Evolutionary conservation across 345 rosid species (phyloP), one percentile per base, ranked within the genome.

Genomic region (Arabis hirsuta): DNA sequence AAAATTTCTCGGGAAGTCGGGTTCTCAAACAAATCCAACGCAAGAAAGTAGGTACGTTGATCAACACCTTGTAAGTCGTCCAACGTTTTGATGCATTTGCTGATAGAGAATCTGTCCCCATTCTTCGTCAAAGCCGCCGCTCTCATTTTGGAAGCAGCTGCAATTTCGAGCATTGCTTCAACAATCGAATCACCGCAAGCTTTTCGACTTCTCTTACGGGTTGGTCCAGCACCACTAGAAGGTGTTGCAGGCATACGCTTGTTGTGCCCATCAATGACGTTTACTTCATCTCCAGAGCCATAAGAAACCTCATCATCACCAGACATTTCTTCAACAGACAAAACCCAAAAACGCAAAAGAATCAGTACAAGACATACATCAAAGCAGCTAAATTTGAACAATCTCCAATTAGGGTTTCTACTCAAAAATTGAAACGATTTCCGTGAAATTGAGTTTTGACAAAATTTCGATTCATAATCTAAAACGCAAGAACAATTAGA

Each of bases 101-200:
- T 88, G 16, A 90, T 87, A 8, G 96, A 90, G 82, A 85, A 88
- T 19, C 83, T 85, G 27, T 90, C 98, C 39, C 81, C 90, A 7
- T 76, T 87, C 82, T 82, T 90, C 59, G 82, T 70, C 56, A 88
- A 82, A 26, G 90, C 84, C 3, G 90, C 82, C 0, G 94, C 90
- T 84, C 96, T 86, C 90, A 82, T 81, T 72, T 86, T 87, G 1
- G 88, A 93, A 64, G 88, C 96, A 55, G 94, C 88, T 1, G 97
- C 97, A 31, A 93, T 93, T 78, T 88, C 94, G 5, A 90, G 84
- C 96, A 88, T 90, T 14, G 97, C 98, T 51, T 93, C 98, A 32
- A 87, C 96, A 36, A 86, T 90, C 44, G 96, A 90, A 74, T 89
- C 94, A 43, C 96, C 97, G 9, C 86, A 80, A 53, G 90, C 90